Evolutionary conservation across 2,329 filamentous ascomycete species (phyloP).

Genomic region (Penicillium capsulatum): DNA sequence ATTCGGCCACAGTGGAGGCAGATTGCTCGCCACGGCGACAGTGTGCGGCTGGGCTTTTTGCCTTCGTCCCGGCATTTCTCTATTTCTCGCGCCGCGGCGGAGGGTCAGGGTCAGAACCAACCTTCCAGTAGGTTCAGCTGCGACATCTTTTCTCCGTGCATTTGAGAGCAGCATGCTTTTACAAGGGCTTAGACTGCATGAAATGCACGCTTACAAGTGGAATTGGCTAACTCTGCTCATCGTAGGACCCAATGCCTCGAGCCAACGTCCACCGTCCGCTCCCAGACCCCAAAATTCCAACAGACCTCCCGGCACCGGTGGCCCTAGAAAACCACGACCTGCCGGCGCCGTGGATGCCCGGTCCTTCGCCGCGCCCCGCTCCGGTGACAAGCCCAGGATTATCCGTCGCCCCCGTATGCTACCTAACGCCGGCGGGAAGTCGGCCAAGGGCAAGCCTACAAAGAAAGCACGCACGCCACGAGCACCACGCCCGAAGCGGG

Average conservation of each 20-base stretch:
- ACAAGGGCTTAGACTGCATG: too few species aligned
- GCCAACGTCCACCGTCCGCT: too few species aligned
- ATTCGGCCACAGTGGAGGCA: slow-evolving; percentile 26
- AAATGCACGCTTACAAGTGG: too few species aligned
- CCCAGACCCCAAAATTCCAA: slow-evolving; percentile 18
- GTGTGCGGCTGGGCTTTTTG: slow-evolving; percentile 11
- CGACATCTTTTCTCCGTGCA: background rate
- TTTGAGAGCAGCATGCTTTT: too few species aligned
- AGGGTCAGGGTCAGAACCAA: slow-evolving; percentile 13
- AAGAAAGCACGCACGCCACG: slow-evolving; percentile 16
- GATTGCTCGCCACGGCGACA: slow-evolving; percentile 12
- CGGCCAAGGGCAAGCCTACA: slow-evolving; percentile 11
- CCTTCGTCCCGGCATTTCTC: slow-evolving; percentile 28
- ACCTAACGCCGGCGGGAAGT: slow-evolving; percentile 17
- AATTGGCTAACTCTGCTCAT: background rate
- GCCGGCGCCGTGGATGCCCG: slow-evolving; percentile 35
- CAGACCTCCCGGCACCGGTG: slow-evolving; percentile 9
- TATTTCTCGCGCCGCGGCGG: slow-evolving; percentile 13
- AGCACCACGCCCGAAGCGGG: slow-evolving; percentile 8
- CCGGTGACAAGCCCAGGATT: slow-evolving; percentile 28
- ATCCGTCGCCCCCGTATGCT: slow-evolving; percentile 29
- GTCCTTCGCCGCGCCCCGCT: slow-evolving; percentile 32
- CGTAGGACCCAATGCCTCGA: too few species aligned
- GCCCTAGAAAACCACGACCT: slow-evolving; percentile 17
- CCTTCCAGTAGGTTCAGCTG: slow-evolving; percentile 23